These are phyloP conservation scores for Pseudocercospora musae DNA, from an alignment of 2,329 filamentous ascomycete species.

Conservation along the genomic window DNA sequence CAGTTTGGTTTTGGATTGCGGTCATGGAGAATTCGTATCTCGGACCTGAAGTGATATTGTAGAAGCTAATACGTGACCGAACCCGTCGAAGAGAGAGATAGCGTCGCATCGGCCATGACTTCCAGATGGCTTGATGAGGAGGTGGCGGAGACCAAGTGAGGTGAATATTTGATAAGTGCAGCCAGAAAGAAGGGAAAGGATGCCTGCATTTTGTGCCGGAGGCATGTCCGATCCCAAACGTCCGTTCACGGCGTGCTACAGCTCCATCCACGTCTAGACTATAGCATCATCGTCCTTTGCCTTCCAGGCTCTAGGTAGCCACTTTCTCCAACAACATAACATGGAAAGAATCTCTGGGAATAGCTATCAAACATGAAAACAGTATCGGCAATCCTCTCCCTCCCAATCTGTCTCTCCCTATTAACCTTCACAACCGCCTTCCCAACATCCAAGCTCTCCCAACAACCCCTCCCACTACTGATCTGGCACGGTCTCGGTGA, in stretches of 20 bases:
- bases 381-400: constrained; percentile 11
- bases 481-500: constrained; percentile 92
- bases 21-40: constrained; percentile 13
- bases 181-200: neutral
- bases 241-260: neutral
- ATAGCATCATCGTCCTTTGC: neutral
- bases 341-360: neutral
- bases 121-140: neutral
- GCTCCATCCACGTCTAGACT: neutral
- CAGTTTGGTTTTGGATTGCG: constrained; percentile 17
- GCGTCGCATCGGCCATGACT: neutral
- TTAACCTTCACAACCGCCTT: constrained; percentile 12
- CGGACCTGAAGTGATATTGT: neutral
- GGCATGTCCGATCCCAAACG: neutral
- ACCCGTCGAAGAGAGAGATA: neutral
- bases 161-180: neutral
- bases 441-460: neutral
- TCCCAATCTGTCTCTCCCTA: constrained; percentile 17
- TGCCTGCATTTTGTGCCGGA: neutral
- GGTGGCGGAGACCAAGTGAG: neutral
- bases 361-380: neutral
- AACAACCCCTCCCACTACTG: constrained; percentile 71
- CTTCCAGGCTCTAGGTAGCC: neutral
- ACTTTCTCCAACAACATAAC: neutral
- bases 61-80: neutral